Evolutionary conservation across 2,329 filamentous ascomycete genomes (phyloP), one percentile per base, ranked within the genome.

Genomic region (Verticillium zaregamsianum): DNA sequence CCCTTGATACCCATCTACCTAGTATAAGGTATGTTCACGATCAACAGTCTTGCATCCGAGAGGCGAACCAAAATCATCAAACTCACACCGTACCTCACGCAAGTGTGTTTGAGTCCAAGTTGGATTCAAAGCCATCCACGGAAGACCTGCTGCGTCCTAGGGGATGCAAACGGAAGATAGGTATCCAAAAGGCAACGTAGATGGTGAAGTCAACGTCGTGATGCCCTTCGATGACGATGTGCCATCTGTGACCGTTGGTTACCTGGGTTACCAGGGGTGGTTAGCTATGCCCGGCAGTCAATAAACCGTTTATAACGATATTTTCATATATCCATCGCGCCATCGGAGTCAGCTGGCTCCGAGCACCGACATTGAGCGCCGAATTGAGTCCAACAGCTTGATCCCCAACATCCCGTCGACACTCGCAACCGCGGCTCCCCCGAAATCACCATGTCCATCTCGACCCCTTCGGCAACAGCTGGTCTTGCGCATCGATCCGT

Each of bases 1-100:
- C 86, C 86, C 78, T 86, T 87, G 72, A 89, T 89, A n/a, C 86
- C 86, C 86, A 89, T 89, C 15, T 32, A 6, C 28, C 28, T 28
- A 5, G 28, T 6, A 28, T 28, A 35, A 25, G 8, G 45, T 11
- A 4, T 25, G 20, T 8, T 25, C n/a, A 12, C 20, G 23, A 20
- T 25, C 17, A 12, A 25, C 12, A 2, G 20, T 9, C 20, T 11
- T n/a, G 11, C 20, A 52, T 4, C 9, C 45, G 8, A 23, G 23
- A 12, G n/a, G 4, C 14, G 8, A 37, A 14, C 9, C 11, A n/a
- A 15, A 49, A 52, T 5, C 20, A 14, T 23, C 28, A 28, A 28
- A 5, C 1, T 1, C 5, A 28, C 28, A 28, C 28, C 5, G 28
- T 28, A 28, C 28, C 28, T 28, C 4, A 28, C 5, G 28, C 28